phyloP scores from a whole-genome alignment of 805 yeast species.

The Brettanomyces custersianus region DNA sequence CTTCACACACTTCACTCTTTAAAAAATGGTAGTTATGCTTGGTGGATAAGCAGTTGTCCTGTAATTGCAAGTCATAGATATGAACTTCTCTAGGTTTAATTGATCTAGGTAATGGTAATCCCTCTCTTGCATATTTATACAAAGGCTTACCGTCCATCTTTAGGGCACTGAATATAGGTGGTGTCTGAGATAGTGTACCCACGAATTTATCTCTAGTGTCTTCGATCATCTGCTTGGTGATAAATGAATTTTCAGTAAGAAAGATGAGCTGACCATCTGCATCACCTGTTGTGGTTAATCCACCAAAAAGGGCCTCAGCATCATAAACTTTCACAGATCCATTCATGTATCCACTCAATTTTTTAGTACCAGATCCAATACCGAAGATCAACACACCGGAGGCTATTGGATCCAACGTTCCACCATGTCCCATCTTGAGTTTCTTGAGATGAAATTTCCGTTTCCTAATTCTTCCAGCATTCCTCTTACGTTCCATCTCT shows the following conservation, averaged over 20 bases:
- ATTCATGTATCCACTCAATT: conserved; percentile 59
- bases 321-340: conserved; percentile 75
- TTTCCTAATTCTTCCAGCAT: conserved; percentile 37
- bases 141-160: conserved; percentile 92
- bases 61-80: conserved; percentile 45
- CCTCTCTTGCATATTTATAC: conserved; percentile 89
- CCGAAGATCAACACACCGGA: conserved; percentile 92
- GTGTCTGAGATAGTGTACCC: conserved; percentile 82
- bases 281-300: conserved; percentile 90
- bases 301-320: conserved; percentile 80
- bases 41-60: conserved; percentile 41
- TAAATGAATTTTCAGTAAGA: conserved; percentile 45
- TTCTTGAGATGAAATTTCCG: conserved; percentile 36
- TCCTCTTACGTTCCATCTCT: conserved; percentile 38
- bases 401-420: conserved; percentile 92
- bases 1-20: conserved; percentile 36
- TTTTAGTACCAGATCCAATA: conserved; percentile 86
- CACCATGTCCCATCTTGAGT: conserved; percentile 92
- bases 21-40: conserved; percentile 47
- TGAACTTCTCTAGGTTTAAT: conserved; percentile 69
- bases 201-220: conserved; percentile 51
- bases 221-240: conserved; percentile 44
- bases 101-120: conserved; percentile 74
- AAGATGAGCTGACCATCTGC: conserved; percentile 75
- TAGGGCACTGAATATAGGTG: conserved; percentile 91